Base-by-base conservation (phyloP, 2,329 filamentous ascomycete genomes). In the Venturia aucupariae region DNA sequence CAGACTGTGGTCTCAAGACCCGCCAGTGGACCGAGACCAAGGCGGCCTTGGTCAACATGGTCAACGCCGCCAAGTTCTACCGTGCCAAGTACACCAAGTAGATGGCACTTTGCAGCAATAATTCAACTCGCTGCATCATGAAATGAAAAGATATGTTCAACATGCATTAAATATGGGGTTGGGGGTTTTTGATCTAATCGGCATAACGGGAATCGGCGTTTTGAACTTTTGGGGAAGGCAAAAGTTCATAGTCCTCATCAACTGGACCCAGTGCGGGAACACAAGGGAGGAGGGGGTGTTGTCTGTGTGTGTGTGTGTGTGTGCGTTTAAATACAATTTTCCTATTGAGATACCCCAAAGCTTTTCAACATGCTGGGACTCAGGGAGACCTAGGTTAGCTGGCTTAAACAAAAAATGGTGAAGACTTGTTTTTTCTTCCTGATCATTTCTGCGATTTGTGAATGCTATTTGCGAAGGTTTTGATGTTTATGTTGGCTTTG, bases 1-100 rank as follows among this genome's bases (percentile, higher is more conserved):
- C 94, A 71, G 94, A 99, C 84, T 99, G 94, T 76, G 94, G 94
- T 84, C 87, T 99, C 67, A 99, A 99, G 91, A 99, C 94, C 72
- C 90, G 94, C 73, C 90, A 96, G 83, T 97, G 94, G 93, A 86
- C 89, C 79, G 93, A 99, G 87, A 96, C 92, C 79, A 97, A 97
- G 89, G 91, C 91, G 75, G 90, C 93, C 66, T 82, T 99, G 75
- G 82, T 82, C 82, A 96, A 97, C 88, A 89, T 99, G 91, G 93
- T 99, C 80, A 92, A 93, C 78, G 94, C 94, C 66, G 93, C 94
- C 84, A 97, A 97, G 86, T 88, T 82, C 84, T 97, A 87, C 92
- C 93, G 94, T 77, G 80, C 88, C 79, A 92, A 96, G 85, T 57
- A 63, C 46, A 51, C 62, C 35, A 39, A 55, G 35, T 55, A 63